Conservation (phyloP, 805 yeast species). For the Candida incommunis region DNA sequence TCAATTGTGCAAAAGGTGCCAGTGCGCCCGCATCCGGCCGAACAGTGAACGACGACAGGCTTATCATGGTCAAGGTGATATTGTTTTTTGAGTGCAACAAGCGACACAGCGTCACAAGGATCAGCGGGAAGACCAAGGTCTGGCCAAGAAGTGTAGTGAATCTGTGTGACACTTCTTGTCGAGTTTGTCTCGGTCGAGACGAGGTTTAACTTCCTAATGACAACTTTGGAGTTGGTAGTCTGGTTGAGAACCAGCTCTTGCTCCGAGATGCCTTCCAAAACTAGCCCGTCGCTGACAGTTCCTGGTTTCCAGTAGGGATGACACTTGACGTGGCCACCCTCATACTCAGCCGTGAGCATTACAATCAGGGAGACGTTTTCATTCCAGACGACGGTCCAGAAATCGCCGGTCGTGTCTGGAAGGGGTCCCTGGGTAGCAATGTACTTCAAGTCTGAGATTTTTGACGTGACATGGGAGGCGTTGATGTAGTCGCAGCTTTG, state of each 20-base stretch:
- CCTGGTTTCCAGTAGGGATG: constrained; percentile 74
- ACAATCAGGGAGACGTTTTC: constrained; percentile 53
- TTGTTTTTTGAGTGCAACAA: constrained; percentile 32
- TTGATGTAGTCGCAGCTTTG: constrained; percentile 54
- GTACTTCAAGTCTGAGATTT: constrained; percentile 29
- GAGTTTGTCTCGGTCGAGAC: constrained; percentile 18
- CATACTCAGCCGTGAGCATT: constrained; percentile 65
- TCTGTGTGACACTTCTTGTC: constrained; percentile 38
- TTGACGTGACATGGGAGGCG: constrained; percentile 52
- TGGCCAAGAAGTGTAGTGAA: constrained; percentile 75
- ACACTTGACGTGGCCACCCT: constrained; percentile 75
- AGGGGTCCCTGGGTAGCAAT: constrained; percentile 95
- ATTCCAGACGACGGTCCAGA: constrained; percentile 66
- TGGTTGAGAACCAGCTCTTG: constrained; percentile 7
- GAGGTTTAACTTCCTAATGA: constrained; percentile 33
- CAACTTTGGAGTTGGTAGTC: constrained; percentile 10
- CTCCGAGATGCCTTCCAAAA: constrained; percentile 15
- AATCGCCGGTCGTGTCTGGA: constrained; percentile 64
- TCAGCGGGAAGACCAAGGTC: constrained; percentile 60
- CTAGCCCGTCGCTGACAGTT: constrained; percentile 22
- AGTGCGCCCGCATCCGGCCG: constrained; percentile 96
- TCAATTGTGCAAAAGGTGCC: constrained; percentile 57
- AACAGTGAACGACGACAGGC: constrained; percentile 63
- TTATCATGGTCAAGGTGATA: constrained; percentile 18
- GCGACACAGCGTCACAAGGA: constrained; percentile 47